Evolutionary conservation across 768 basidiomycete genomes (phyloP), one percentile per base, ranked within the genome.

Genomic region (Xanthoconium stramineum): DNA sequence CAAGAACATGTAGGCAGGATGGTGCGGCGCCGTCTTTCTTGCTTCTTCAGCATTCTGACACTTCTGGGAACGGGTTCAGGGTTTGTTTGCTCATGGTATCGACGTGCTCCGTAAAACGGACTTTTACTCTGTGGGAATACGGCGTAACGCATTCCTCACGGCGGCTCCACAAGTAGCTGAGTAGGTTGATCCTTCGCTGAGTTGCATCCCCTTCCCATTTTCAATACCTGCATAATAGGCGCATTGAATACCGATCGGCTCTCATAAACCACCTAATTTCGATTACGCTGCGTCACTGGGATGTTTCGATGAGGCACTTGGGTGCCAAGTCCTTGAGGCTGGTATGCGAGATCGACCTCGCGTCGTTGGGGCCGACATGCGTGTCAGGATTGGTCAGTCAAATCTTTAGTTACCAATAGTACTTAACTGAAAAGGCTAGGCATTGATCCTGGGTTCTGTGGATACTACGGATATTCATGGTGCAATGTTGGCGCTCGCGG

Each of bases 1-100:
- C 97, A 99, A 72, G 97, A 99, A 74, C 88, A 89, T 65, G 97
- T 98, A 38, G 97, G 97, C 13, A 78, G 97, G 67, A 88, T 89
- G 75, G 96, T 97, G 66, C 70, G 86, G 71, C 29, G 7, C 14
- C 35, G 42, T 24, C 54, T 35, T 51, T 20, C 44, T 48, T 32
- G 46, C 46, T 51, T 12, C 33, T 50, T 44, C 28, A 42, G 48
- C 54, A 58, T 36, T 45, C 57, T 58, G 52, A 70, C 54, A 50
- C 47, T 62, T 52, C 52, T 57, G 40, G 24, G 59, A 40, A 51
- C 52, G 65, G 67, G 56, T 58, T 30, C 65, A 98, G 96, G 86
- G 82, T 57, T 74, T 95, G 51, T 95, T 98, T 69, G 86, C 91
- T 44, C 88, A 96, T 73, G 97, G 97, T 2, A 97, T 99, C 59